Base-by-base conservation (phyloP, 768 basidiomycete species). In the Lactarius hengduanensis region DNA sequence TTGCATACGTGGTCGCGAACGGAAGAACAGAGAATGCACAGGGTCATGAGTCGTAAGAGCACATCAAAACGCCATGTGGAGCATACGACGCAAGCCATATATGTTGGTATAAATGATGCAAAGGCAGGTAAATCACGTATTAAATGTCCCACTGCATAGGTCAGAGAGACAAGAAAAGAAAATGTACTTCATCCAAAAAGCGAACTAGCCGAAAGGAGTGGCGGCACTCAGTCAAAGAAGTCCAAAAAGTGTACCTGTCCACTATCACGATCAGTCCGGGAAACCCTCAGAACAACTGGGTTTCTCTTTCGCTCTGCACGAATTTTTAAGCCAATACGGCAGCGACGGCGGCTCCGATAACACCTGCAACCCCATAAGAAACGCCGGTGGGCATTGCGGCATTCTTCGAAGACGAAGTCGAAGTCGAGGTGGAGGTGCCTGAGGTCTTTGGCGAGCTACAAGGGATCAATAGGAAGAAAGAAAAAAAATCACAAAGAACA, bases 301-400 rank as follows among this genome's bases (percentile, higher is more conserved):
- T 32, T 22, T 60, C 64, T 47, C 30, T 38, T 41, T 59, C 30
- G 26, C 57, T 34, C 15, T 53, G 41, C 40, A 26, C 53, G 53
- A 20, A 2, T n/a, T 20, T 40, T 77, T 72, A 83, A 45, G 77
- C 73, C 55, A 82, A 71, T 62, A 82, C 64, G 54, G 77, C 81
- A 61, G 73, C 80, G 38, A 78, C 67, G n/a, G 73, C 75, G 6
- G 73, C 80, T 43, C 76, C 75, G 60, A 77, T 28, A 57, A 75
- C 62, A 61, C 79, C 86, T 54, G 81, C 77, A 56, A 79, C 68
- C 50, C 80, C 81, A 10, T 71, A 64, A 22, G 69, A 65, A n/a
- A 61, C 67, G 57, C 76, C 63, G 18, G 77, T 77, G 56, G 80
- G 74, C 26, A 32, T 26, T 36, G 83, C 84, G 15, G 77, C 73